Percentiles rank a stretch among this genome's conserved stretches.
Evolutionary conservation across 768 basidiomycete genomes (phyloP).

Genomic region (Glaciozyma antarctica): DNA sequence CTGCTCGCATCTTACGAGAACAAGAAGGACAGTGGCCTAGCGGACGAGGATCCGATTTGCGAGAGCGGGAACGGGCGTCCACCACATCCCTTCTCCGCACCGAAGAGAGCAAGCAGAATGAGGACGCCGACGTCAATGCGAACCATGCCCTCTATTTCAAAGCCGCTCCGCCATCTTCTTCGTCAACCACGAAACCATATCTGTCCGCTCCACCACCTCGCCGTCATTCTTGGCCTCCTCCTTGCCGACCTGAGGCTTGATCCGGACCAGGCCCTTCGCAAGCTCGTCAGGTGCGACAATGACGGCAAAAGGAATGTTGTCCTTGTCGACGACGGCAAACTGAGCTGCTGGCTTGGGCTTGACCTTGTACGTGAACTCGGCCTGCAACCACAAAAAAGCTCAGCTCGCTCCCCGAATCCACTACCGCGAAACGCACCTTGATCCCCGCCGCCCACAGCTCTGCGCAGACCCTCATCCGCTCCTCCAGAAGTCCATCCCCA

Average conservation of each 20-base stretch:
- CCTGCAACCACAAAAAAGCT: conserved; percentile 43
- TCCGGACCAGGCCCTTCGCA: conserved; percentile 68
- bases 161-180: not conserved
- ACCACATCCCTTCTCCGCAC: too few relatives aligned
- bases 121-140: too few relatives aligned
- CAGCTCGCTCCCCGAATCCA: not conserved
- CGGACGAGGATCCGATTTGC: too few relatives aligned
- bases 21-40: too few relatives aligned
- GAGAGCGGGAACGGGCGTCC: too few relatives aligned
- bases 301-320: conserved; percentile 85
- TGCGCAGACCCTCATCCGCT: conserved; percentile 68
- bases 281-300: conserved; percentile 84
- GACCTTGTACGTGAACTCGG: conserved; percentile 83
- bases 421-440: conserved; percentile 50
- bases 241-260: conserved; percentile 63
- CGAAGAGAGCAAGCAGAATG: too few relatives aligned
- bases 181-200: not conserved
- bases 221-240: conserved; percentile 49
- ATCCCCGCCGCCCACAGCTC: conserved; percentile 78
- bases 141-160: too few relatives aligned
- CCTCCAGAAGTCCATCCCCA: conserved; percentile 76
- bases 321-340: conserved; percentile 80
- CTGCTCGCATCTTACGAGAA: too few relatives aligned
- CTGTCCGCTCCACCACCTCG: not conserved
- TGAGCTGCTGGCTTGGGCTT: conserved; percentile 83